Conservation (phyloP, 106 monocot genomes). For the Dioscorea zingiberensis region DNA sequence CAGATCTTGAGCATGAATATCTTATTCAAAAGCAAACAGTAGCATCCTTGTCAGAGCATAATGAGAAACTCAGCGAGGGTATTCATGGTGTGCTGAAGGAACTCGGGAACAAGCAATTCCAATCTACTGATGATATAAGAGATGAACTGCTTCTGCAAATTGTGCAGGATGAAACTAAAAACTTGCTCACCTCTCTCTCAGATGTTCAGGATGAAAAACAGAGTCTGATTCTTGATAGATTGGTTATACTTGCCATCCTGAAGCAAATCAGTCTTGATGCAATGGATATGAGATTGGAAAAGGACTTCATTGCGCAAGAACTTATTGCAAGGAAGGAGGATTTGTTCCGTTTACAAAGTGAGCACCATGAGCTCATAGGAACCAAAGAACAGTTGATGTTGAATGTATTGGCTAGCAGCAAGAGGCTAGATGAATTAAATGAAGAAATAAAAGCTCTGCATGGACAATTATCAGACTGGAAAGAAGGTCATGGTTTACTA, state of each 20-base stretch:
- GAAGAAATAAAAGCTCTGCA: conserved; percentile 30
- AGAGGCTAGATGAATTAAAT: conserved; percentile 32
- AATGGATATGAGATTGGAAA: conserved; percentile 30
- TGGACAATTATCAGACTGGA: conserved; percentile 22
- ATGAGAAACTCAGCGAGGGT: conserved; percentile 45
- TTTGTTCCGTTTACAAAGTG: conserved; percentile 28
- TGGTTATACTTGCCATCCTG: conserved; percentile 47
- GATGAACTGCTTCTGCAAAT: conserved; percentile 28
- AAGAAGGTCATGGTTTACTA: conserved; percentile 12
- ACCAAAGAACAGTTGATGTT: conserved; percentile 27
- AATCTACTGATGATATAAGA: conserved; percentile 3
- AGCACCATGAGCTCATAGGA: conserved; percentile 22
- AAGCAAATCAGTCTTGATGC: conserved; percentile 34
- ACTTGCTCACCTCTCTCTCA: conserved; percentile 28
- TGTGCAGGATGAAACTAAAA: conserved; percentile 30
- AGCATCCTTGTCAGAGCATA: conserved; percentile 16
- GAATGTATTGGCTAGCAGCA: conserved; percentile 18
- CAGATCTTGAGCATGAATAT: conserved; percentile 38
- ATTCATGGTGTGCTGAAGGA: conserved; percentile 26
- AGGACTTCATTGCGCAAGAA: conserved; percentile 35
- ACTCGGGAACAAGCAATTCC: conserved; percentile 18
- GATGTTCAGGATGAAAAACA: conserved; percentile 41
- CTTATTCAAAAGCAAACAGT: conserved; percentile 21
- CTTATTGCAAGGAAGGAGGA: conserved; percentile 23
- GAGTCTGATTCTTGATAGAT: conserved; percentile 40